Conservation (phyloP, 1,284 basidiomycete genomes). For the Cystobasidium pallidum region DNA sequence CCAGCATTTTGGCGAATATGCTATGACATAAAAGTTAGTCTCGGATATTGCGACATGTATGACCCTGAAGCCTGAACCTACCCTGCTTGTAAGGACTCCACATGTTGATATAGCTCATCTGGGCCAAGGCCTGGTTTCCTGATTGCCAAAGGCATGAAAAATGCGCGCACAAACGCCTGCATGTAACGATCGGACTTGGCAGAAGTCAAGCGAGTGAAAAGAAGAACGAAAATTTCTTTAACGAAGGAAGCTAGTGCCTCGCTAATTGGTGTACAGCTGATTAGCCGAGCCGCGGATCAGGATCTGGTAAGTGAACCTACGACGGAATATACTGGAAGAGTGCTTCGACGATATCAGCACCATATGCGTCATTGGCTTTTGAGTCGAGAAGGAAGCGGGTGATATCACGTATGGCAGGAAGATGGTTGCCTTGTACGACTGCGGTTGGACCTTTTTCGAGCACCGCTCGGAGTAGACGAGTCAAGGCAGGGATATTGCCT, state of each 20-base stretch:
- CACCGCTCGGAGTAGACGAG: slow-evolving; percentile 84
- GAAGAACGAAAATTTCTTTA: slow-evolving; percentile 74
- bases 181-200: slow-evolving; percentile 89
- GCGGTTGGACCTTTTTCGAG: slow-evolving; percentile 69
- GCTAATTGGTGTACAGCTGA: slow-evolving; percentile 58
- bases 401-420: slow-evolving; percentile 81
- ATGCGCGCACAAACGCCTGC: slow-evolving; percentile 78
- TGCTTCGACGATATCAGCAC: slow-evolving; percentile 83
- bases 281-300: not conserved
- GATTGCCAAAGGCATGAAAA: slow-evolving; percentile 74
- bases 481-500: slow-evolving; percentile 93
- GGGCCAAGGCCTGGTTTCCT: slow-evolving; percentile 72
- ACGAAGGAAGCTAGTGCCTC: slow-evolving; percentile 72
- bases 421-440: slow-evolving; percentile 74
- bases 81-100: slow-evolving; percentile 86
- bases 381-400: slow-evolving; percentile 84
- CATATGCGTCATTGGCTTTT: slow-evolving; percentile 86
- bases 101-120: slow-evolving; percentile 72
- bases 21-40: slow-evolving; percentile 58
- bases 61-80: slow-evolving; percentile 57
- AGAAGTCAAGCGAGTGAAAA: slow-evolving; percentile 81
- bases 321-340: slow-evolving; percentile 73
- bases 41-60: not conserved
- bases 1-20: slow-evolving; percentile 80
- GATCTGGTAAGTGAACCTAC: slow-evolving; percentile 61